Percentiles rank a stretch among this genome's conserved stretches.
phyloP scores from a whole-genome alignment of 1,284 basidiomycete genomes.

The Cutaneotrichosporon sp. region DNA sequence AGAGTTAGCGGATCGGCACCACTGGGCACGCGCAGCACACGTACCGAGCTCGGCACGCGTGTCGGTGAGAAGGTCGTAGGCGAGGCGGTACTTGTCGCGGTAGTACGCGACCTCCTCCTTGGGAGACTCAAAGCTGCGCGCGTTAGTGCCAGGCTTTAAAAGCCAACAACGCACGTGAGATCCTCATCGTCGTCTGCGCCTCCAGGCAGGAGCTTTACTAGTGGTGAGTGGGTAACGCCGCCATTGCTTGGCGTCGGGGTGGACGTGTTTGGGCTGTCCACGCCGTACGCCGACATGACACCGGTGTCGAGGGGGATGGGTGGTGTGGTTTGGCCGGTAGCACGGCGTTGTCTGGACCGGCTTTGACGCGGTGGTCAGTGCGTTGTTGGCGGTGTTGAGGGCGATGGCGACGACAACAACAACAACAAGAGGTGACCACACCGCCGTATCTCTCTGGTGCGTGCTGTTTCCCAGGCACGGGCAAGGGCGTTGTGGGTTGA shows the following conservation, averaged over 20 bases:
- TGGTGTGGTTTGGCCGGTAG: not conserved
- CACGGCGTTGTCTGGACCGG: not conserved
- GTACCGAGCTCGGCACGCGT: slow-evolving; percentile 68
- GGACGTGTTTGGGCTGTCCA: too few species aligned
- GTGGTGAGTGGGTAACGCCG: not conserved
- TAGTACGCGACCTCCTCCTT: slow-evolving; percentile 57
- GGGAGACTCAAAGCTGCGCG: slow-evolving; percentile 41
- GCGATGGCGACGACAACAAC: not conserved
- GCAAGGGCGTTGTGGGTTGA: too few species aligned
- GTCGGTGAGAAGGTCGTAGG: slow-evolving; percentile 75
- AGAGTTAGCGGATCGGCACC: not conserved
- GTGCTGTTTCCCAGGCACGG: too few species aligned
- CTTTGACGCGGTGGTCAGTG: not conserved
- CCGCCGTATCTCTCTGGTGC: too few species aligned
- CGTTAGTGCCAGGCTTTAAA: not conserved
- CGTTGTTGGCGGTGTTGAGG: not conserved
- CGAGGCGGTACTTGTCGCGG: slow-evolving; percentile 76
- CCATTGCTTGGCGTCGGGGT: not conserved
- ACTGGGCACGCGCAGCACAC: slow-evolving; percentile 7
- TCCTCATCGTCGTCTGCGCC: slow-evolving; percentile 29
- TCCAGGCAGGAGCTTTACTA: not conserved
- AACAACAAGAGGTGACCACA: too few species aligned
- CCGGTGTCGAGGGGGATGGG: not conserved
- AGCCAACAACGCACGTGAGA: slow-evolving; percentile 14
- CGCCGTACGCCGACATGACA: not conserved